A percentile compares a stretch with the other conserved stretches of the same genome.
phyloP scores from a whole-genome alignment of 2,329 filamentous ascomycete species.

The Apiospora arundinis region DNA sequence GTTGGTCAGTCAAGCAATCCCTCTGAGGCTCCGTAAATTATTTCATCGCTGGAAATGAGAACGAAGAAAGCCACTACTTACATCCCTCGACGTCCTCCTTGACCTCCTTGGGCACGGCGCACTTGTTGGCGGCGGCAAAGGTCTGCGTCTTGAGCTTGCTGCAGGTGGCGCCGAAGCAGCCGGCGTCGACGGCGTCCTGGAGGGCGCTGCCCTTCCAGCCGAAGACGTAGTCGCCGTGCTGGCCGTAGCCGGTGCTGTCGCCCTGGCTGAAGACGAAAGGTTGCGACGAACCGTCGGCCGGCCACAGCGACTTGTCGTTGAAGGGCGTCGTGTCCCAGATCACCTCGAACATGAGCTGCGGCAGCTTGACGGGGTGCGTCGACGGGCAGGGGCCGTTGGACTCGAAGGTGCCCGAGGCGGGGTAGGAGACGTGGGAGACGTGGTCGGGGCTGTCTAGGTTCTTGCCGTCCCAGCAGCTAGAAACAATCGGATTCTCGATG shows the following conservation, averaged over 20 bases:
- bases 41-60: too few species aligned
- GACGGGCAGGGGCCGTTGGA: constrained; percentile 57
- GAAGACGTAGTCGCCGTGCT: constrained; percentile 29
- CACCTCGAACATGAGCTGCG: constrained; percentile 67
- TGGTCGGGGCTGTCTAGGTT: constrained; percentile 61
- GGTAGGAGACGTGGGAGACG: constrained; percentile 62
- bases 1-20: not conserved
- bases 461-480: constrained; percentile 64
- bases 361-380: constrained; percentile 58
- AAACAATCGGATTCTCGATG: too few species aligned
- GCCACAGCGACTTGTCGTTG: constrained; percentile 37
- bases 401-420: constrained; percentile 38
- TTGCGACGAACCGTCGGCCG: constrained; percentile 40
- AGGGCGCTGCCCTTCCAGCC: constrained; percentile 27
- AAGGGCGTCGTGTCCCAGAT: constrained; percentile 52
- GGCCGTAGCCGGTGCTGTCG: constrained; percentile 30
- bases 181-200: constrained; percentile 25
- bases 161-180: constrained; percentile 25
- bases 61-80: constrained; percentile 15
- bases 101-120: constrained; percentile 23
- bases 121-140: constrained; percentile 26
- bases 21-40: too few species aligned
- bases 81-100: constrained; percentile 26
- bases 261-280: constrained; percentile 39
- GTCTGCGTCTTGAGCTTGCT: constrained; percentile 23